These are phyloP conservation scores for Gillenia trifoliata DNA, from an alignment of 306 rosid genomes.

Conservation along the genomic window DNA sequence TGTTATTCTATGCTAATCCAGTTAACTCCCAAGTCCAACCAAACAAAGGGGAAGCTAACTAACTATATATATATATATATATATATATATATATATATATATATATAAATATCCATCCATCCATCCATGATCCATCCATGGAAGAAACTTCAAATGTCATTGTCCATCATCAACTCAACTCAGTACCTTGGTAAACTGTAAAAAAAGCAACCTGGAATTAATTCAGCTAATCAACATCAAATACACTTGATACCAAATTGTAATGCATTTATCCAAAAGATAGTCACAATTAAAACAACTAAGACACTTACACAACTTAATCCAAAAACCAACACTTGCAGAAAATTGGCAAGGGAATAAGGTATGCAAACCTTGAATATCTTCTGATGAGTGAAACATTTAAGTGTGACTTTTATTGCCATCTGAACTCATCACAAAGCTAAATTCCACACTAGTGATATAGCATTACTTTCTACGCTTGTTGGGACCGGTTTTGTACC, in stretches of 20 bases:
- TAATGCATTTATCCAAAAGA: neutral
- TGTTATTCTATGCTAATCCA: no score
- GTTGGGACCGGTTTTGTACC: slow-evolving; percentile 71
- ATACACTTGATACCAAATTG: neutral
- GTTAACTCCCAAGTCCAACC: no score
- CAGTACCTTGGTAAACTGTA: neutral
- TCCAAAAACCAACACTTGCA: neutral
- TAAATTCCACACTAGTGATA: neutral
- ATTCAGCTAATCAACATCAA: neutral
- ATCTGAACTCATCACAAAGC: slow-evolving; percentile 1
- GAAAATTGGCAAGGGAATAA: neutral
- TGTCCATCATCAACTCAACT: neutral
- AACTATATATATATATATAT: no score
- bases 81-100: no score
- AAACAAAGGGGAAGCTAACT: no score
- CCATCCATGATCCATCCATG: no score
- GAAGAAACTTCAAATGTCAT: neutral
- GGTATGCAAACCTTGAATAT: neutral
- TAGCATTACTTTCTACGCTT: slow-evolving; percentile 48
- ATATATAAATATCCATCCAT: no score
- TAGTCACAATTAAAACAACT: neutral
- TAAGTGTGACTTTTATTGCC: neutral
- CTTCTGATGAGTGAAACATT: neutral
- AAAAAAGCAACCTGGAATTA: neutral
- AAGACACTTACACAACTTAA: neutral